Evolutionary conservation across 352 stramenopile genomes (phyloP), one percentile per base, ranked within the genome.

Genomic region (Halophytophthora polymorphica): DNA sequence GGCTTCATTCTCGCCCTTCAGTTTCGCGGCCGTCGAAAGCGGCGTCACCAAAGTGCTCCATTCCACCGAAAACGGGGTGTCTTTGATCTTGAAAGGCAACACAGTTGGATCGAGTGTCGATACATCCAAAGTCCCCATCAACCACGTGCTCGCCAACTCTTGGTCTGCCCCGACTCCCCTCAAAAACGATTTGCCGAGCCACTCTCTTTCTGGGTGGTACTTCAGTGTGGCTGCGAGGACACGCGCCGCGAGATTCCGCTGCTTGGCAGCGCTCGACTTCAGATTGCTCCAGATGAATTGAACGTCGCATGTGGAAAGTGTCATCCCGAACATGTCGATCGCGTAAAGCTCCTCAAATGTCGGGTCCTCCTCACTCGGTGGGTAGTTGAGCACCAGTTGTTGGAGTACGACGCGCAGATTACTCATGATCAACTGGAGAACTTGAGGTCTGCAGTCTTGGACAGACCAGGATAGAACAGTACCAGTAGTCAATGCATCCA

Each of bases 81-180:
- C 41, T 11, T 50, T 56, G 41, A 51, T 19, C 25, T 49, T 52
- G 31, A 69, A 73, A 7, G 19, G 25, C 40, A 71, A 45, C 8
- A 46, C 41, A 15, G 14, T 50, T 15, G 54, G 21, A 31, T 71
- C 52, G 7, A 77, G 33, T 21, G 56, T 33, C 6, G 56, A 58
- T 7, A 84, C 51, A 56, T 93, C 81, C 14, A 93, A 61, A 2
- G 83, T 93, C 44, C 61, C 65, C 38, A 77, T 69, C 18, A 93
- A 35, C 83, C 80, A 93, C 25, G 85, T 60, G 22, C 45, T 74
- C 0, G 57, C 61, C 15, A 93, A 48, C n/a, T 87, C 70, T 45
- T 75, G 61, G 25, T 83, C 80, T 2, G 80, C 62, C 25, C 73
- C 68, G 21, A 35, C 63, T 15, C 87, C 69, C 53, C 64, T 88